phyloP scores from a whole-genome alignment of 495 filamentous ascomycete genomes.

The Penicillium angulare region DNA sequence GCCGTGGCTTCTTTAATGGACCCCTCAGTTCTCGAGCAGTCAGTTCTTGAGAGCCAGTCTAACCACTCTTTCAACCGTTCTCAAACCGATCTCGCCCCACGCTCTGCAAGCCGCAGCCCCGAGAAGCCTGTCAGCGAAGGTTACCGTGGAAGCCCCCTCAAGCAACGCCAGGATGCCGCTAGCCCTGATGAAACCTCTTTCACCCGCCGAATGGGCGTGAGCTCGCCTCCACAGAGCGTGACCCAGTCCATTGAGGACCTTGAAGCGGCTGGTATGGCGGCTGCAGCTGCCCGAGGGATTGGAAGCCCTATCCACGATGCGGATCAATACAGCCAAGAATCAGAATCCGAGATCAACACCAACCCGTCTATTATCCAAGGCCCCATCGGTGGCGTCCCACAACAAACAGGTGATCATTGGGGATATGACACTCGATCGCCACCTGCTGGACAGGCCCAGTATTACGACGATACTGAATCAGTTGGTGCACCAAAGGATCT shows the following conservation, averaged over 20 bases:
- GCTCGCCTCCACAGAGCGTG: slow-evolving; percentile 75
- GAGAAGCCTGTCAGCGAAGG: slow-evolving; percentile 15
- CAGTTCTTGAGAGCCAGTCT: slow-evolving; percentile 38
- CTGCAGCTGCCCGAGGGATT: slow-evolving; percentile 61
- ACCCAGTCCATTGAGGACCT: slow-evolving; percentile 60
- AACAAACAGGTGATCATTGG: slow-evolving; percentile 52
- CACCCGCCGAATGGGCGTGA: slow-evolving; percentile 47
- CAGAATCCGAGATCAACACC: slow-evolving; percentile 62
- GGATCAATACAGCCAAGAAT: slow-evolving; percentile 41
- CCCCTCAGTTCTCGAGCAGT: slow-evolving; percentile 61
- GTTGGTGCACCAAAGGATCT: slow-evolving; percentile 34
- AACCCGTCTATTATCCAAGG: slow-evolving; percentile 77
- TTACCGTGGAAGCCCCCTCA: slow-evolving; percentile 43
- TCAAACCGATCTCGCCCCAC: slow-evolving; percentile 25
- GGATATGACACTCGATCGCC: slow-evolving; percentile 49
- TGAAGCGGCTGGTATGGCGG: slow-evolving; percentile 52
- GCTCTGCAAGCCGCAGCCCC: slow-evolving; percentile 17
- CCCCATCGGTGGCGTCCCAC: slow-evolving; percentile 54
- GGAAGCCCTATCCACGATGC: slow-evolving; percentile 53
- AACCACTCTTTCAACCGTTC: slow-evolving; percentile 37
- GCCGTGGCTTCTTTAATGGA: slow-evolving; percentile 84
- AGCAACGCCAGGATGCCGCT: slow-evolving; percentile 41
- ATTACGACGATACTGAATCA: slow-evolving; percentile 43
- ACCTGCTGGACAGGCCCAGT: slow-evolving; percentile 40
- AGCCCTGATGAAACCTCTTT: slow-evolving; percentile 46